phyloP scores from a whole-genome alignment of 2,329 filamentous ascomycete genomes.

The Trichoderma sp. region DNA sequence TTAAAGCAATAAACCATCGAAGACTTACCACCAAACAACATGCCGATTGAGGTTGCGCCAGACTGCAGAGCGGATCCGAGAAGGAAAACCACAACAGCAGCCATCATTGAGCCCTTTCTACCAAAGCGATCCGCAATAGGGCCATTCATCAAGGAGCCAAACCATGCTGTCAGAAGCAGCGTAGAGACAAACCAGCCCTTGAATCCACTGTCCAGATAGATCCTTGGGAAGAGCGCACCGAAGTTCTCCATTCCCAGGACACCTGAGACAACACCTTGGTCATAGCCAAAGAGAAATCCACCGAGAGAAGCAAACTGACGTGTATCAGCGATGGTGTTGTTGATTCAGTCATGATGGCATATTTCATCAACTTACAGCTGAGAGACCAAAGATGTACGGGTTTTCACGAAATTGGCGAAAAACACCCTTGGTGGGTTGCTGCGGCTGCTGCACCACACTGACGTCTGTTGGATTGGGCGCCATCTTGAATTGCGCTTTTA shows the following conservation, averaged over 20 bases:
- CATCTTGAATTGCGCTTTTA: neutral
- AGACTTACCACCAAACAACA: constrained; percentile 39
- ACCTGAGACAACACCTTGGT: constrained; percentile 49
- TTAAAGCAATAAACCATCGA: too few relatives aligned
- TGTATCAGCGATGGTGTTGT: neutral
- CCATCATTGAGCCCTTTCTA: constrained; percentile 36
- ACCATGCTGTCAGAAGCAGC: constrained; percentile 46
- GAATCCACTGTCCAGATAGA: constrained; percentile 44
- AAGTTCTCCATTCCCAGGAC: constrained; percentile 47
- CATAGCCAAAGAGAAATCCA: constrained; percentile 48
- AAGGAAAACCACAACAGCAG: constrained; percentile 36
- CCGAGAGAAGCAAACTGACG: constrained; percentile 35
- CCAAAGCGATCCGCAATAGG: constrained; percentile 37
- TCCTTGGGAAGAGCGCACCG: constrained; percentile 29
- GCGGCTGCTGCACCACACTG: constrained; percentile 14
- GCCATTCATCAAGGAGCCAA: constrained; percentile 46
- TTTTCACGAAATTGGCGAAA: constrained; percentile 36
- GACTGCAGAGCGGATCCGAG: constrained; percentile 46
- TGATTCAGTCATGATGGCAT: neutral
- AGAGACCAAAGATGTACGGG: constrained; percentile 44
- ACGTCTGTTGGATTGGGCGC: neutral
- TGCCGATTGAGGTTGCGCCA: constrained; percentile 38
- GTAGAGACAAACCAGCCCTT: constrained; percentile 54
- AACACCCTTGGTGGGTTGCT: constrained; percentile 26
- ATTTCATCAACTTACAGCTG: constrained; percentile 32